Conservation (phyloP, 257 asterid species). For the Solanum ahanhuiri region DNA sequence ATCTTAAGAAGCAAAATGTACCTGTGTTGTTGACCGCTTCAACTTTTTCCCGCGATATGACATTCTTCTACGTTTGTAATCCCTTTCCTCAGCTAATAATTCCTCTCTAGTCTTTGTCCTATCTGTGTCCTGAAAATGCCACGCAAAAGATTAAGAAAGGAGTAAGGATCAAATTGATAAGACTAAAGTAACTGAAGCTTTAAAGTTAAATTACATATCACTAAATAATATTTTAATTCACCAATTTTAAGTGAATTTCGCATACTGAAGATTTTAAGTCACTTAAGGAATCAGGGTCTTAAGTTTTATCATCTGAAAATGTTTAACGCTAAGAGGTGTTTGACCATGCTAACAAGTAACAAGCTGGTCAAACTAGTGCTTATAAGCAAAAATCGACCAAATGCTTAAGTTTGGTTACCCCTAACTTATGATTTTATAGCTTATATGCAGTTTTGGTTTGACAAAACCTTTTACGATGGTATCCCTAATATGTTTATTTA, state of each 20-base stretch:
- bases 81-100: conserved; percentile 96
- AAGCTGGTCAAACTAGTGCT: background rate
- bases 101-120: conserved; percentile 76
- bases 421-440: background rate
- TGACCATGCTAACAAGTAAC: background rate
- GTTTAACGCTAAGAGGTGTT: background rate
- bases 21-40: conserved; percentile 68
- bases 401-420: background rate
- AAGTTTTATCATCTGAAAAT: background rate
- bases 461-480: background rate
- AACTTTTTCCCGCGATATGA: conserved; percentile 89
- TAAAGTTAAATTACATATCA: background rate
- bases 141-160: background rate
- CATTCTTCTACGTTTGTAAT: conserved; percentile 91
- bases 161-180: background rate
- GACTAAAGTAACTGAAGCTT: background rate
- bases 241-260: background rate
- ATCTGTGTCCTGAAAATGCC: conserved; percentile 38
- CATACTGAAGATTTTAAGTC: background rate
- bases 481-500: background rate
- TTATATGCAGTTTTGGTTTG: background rate
- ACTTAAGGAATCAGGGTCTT: background rate
- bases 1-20: conserved; percentile 3
- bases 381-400: background rate
- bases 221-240: background rate